phyloP scores from a whole-genome alignment of 768 basidiomycete genomes.

The Lactifluus hygrophoroides region DNA sequence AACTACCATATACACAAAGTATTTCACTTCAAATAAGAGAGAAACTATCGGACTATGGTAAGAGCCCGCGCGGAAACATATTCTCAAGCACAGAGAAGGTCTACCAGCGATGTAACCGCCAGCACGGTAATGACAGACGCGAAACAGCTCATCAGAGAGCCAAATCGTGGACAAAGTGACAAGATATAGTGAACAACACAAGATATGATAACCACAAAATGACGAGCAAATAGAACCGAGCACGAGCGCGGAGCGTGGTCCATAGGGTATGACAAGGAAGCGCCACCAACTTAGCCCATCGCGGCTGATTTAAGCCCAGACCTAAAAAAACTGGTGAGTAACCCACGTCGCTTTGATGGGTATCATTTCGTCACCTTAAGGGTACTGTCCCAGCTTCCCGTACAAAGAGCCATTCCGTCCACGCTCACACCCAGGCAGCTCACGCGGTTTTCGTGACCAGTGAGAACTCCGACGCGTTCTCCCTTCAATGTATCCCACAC shows the following conservation, averaged over 20 bases:
- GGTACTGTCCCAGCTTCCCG: constrained; percentile 96
- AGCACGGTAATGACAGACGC: constrained; percentile 56
- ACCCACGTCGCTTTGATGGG: constrained; percentile 2
- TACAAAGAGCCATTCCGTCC: constrained; percentile 98
- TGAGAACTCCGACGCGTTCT: constrained; percentile 93
- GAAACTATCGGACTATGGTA: constrained; percentile 20
- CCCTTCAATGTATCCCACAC: constrained; percentile 99
- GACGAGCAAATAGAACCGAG: constrained; percentile 15
- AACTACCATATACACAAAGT: not conserved
- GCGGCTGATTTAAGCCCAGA: constrained; percentile 61
- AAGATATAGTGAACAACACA: constrained; percentile 45
- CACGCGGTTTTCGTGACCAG: constrained; percentile 97
- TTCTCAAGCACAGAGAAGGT: constrained; percentile 23
- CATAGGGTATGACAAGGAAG: constrained; percentile 14
- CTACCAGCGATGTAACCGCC: constrained; percentile 22
- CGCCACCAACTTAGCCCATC: constrained; percentile 7
- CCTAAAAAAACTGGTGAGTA: constrained; percentile 36
- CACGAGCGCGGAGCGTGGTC: constrained; percentile 9
- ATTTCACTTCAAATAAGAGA: not conserved
- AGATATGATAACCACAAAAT: constrained; percentile 37
- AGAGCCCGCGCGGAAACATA: constrained; percentile 24
- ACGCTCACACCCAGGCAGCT: constrained; percentile 92
- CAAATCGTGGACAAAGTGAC: constrained; percentile 27
- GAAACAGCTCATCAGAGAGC: constrained; percentile 35
- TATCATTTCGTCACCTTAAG: constrained; percentile 58